These are phyloP conservation scores for Gaeumannomyces tritici DNA, from an alignment of 2,329 filamentous ascomycete species.

Conservation along the genomic window DNA sequence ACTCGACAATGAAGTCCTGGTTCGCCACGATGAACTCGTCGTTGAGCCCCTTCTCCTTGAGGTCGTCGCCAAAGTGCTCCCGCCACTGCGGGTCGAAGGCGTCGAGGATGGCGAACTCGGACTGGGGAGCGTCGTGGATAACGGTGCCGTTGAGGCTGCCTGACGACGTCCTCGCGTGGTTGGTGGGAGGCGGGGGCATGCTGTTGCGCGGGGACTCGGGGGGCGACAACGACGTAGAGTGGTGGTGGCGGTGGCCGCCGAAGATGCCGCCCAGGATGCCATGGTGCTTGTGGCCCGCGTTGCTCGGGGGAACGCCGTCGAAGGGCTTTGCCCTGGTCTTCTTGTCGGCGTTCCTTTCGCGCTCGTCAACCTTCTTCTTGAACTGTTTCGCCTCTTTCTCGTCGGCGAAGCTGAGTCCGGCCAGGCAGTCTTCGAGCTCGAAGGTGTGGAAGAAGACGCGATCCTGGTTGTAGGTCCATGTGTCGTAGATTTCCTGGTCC, in stretches of 20 bases:
- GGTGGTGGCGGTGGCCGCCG: conserved; percentile 43
- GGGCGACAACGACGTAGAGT: conserved; percentile 41
- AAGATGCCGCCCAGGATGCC: conserved; percentile 53
- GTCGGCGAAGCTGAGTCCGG: conserved; percentile 84
- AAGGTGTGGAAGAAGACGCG: conserved; percentile 97
- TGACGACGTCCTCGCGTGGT: conserved; percentile 21
- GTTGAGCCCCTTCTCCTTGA: conserved; percentile 52
- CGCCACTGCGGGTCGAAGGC: conserved; percentile 57
- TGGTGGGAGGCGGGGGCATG: conserved; percentile 22
- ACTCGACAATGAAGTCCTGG: conserved; percentile 59
- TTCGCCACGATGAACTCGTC: conserved; percentile 60
- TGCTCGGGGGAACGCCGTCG: conserved; percentile 35
- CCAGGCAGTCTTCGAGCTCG: conserved; percentile 85
- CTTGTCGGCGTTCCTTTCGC: conserved; percentile 91
- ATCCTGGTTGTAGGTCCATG: conserved; percentile 92
- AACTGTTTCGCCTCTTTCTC: conserved; percentile 97
- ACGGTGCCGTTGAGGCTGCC: conserved; percentile 33
- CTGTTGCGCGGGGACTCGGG: conserved; percentile 44
- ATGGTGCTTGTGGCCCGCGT: conserved; percentile 26
- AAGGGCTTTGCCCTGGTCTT: conserved; percentile 74
- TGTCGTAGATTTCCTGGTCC: conserved; percentile 97
- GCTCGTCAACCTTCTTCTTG: conserved; percentile 93
- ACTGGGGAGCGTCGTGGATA: conserved; percentile 18
- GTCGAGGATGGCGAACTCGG: conserved; percentile 53
- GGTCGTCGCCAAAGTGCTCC: conserved; percentile 55